Evolutionary conservation across 129 eudicot species (phyloP).

Genomic region (Dittrichia graveolens): DNA sequence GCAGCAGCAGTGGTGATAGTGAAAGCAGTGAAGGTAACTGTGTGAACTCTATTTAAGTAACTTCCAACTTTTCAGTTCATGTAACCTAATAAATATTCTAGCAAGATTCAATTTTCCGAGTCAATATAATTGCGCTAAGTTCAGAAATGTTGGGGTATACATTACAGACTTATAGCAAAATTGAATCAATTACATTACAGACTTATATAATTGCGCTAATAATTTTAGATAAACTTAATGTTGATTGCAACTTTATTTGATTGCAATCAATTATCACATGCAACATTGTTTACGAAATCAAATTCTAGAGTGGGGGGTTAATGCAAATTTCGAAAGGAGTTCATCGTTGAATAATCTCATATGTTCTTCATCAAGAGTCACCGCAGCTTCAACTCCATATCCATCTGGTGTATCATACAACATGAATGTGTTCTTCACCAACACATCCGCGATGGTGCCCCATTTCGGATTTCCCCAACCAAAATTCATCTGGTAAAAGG

Average conservation of each 20-base stretch:
- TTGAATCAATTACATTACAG: no score
- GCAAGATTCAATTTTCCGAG: no score
- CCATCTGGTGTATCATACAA: conserved; percentile 34
- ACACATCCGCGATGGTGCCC: conserved; percentile 28
- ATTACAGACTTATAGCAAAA: no score
- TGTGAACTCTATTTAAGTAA: conserved; percentile 60
- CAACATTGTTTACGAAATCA: not conserved
- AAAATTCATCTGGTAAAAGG: conserved; percentile 28
- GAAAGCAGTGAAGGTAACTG: conserved; percentile 76
- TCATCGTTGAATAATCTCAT: conserved; percentile 28
- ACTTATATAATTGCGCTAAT: no score
- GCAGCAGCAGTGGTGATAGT: conserved; percentile 58
- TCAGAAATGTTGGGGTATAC: no score
- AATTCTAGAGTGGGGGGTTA: not conserved
- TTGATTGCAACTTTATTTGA: no score
- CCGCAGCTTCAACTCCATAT: conserved; percentile 30
- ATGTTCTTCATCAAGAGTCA: conserved; percentile 29
- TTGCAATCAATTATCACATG: no score
- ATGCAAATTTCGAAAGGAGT: not conserved
- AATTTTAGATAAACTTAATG: no score
- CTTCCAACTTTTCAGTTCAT: conserved; percentile 5
- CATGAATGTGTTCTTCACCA: conserved; percentile 29
- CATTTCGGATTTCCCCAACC: conserved; percentile 34
- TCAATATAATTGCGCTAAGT: no score
- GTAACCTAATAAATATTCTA: not conserved